Conservation (phyloP, 2,329 filamentous ascomycete species). For the Trichoderma hamatum region DNA sequence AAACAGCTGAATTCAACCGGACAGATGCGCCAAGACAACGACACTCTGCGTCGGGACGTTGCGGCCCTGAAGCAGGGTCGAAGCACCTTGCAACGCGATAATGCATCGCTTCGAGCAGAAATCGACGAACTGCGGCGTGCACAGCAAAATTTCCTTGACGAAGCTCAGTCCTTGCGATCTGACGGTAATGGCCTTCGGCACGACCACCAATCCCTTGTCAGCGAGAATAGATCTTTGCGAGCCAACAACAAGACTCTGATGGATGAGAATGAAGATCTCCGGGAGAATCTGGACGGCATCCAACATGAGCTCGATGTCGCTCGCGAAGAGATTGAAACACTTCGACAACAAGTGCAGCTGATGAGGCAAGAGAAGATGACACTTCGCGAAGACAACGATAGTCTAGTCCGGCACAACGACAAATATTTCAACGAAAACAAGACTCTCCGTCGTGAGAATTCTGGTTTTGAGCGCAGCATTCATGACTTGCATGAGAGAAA, state of each 20-base stretch:
- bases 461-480: conserved; percentile 50
- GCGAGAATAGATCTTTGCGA: conserved; percentile 51
- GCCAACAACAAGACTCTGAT: conserved; percentile 46
- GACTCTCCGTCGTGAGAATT: conserved; percentile 51
- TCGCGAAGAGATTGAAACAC: conserved; percentile 45
- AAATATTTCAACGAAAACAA: conserved; percentile 59
- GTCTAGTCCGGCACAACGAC: conserved; percentile 58
- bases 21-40: conserved; percentile 45
- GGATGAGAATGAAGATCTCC: conserved; percentile 50
- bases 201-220: conserved; percentile 48
- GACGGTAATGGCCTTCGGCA: conserved; percentile 48
- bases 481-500: conserved; percentile 52
- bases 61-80: conserved; percentile 45
- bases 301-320: conserved; percentile 48
- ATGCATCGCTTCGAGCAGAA: conserved; percentile 45
- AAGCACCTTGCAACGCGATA: conserved; percentile 45
- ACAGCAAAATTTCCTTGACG: conserved; percentile 42
- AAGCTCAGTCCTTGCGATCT: conserved; percentile 47
- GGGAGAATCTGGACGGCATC: conserved; percentile 45
- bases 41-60: conserved; percentile 47
- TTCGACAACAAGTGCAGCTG: conserved; percentile 44
- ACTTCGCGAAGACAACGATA: conserved; percentile 55
- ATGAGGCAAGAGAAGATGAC: conserved; percentile 49
- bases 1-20: conserved; percentile 47
- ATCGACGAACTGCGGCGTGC: conserved; percentile 46